These are phyloP conservation scores for Xylaria hypoxylon DNA, from an alignment of 2,329 filamentous ascomycete genomes.

Conservation along the genomic window DNA sequence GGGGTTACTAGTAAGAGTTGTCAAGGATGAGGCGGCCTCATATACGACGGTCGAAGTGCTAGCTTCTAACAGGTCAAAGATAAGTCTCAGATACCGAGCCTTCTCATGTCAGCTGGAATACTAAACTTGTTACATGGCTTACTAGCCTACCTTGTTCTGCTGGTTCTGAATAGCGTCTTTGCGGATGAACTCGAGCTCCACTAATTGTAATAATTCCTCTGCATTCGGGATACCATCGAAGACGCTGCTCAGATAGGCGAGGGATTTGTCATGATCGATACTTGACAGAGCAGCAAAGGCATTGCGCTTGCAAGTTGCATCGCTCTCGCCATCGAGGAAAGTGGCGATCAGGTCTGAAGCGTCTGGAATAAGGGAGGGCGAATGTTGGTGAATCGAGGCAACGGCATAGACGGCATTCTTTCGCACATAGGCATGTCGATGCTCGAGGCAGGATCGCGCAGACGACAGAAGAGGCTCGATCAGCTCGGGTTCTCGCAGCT, in stretches of 20 bases:
- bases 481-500: slow-evolving; percentile 93
- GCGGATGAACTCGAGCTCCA: slow-evolving; percentile 95
- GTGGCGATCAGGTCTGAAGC: slow-evolving; percentile 90
- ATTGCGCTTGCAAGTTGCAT: slow-evolving; percentile 97
- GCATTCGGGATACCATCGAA: slow-evolving; percentile 96
- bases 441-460: slow-evolving; percentile 90
- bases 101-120: slow-evolving; percentile 51
- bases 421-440: slow-evolving; percentile 96
- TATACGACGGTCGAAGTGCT: slow-evolving; percentile 95
- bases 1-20: slow-evolving; percentile 92
- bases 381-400: slow-evolving; percentile 90
- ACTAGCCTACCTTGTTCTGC: slow-evolving; percentile 81
- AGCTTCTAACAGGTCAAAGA: slow-evolving; percentile 96
- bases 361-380: slow-evolving; percentile 91
- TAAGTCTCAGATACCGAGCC: slow-evolving; percentile 91
- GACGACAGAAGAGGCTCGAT: slow-evolving; percentile 96
- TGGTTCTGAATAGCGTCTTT: slow-evolving; percentile 96
- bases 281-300: slow-evolving; percentile 91
- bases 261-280: slow-evolving; percentile 92
- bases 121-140: background rate
- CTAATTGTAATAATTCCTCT: slow-evolving; percentile 91
- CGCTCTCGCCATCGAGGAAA: slow-evolving; percentile 91
- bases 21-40: slow-evolving; percentile 95
- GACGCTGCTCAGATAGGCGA: slow-evolving; percentile 86
- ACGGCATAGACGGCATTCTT: slow-evolving; percentile 98